Conservation (phyloP, 2,329 filamentous ascomycete genomes). For the Hymenoscyphus fraxineus region DNA sequence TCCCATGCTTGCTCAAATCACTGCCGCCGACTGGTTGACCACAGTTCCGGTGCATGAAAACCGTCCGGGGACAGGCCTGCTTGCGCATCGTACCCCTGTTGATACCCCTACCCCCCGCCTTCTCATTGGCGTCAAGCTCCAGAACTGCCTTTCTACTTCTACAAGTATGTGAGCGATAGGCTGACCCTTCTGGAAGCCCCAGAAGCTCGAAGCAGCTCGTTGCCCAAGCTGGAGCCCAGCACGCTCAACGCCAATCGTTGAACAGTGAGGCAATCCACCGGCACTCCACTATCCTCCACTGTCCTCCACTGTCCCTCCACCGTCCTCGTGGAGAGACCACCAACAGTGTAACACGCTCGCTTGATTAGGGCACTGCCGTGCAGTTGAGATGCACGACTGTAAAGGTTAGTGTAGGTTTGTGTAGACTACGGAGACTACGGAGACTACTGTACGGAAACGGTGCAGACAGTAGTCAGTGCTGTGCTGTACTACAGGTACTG, state of each 20-base stretch:
- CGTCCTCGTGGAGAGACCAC: slow-evolving; percentile 6
- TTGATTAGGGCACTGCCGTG: slow-evolving; percentile 7
- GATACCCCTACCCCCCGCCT: slow-evolving; percentile 6
- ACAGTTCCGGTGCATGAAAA: slow-evolving; percentile 24
- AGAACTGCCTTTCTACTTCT: slow-evolving; percentile 22
- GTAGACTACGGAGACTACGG: no score
- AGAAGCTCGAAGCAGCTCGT: slow-evolving; percentile 14
- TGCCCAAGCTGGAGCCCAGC: neutral
- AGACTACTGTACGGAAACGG: no score
- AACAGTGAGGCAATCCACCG: slow-evolving; percentile 26
- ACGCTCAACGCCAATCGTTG: slow-evolving; percentile 28
- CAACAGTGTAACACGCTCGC: slow-evolving; percentile 4
- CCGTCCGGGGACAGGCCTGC: slow-evolving; percentile 24
- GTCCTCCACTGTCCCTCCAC: no score
- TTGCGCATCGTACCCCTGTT: slow-evolving; percentile 12
- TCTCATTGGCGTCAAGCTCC: slow-evolving; percentile 21
- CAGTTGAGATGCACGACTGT: no score
- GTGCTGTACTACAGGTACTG: no score
- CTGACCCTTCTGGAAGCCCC: slow-evolving; percentile 10
- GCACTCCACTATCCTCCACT: no score
- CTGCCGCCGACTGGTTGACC: slow-evolving; percentile 26
- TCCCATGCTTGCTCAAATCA: slow-evolving; percentile 13
- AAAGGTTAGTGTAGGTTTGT: no score
- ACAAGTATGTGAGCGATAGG: slow-evolving; percentile 24
- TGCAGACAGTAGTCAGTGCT: no score